Conservation (phyloP, 2,329 filamentous ascomycete species). For the Penicillium sp. region DNA sequence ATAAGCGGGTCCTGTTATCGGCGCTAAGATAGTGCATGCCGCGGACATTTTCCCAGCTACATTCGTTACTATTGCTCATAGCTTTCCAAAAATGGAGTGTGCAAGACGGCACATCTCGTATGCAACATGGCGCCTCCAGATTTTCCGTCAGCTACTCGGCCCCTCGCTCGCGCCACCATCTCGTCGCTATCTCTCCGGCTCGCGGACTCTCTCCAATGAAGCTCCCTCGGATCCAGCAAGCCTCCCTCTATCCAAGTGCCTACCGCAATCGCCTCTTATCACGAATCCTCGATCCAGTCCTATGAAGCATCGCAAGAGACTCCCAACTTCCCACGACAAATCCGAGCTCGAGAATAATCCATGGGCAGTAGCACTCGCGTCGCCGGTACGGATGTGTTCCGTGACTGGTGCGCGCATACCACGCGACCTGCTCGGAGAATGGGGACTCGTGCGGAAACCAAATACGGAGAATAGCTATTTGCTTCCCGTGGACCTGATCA, state of each 20-base stretch:
- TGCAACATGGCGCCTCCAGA: constrained; percentile 34
- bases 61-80: neutral
- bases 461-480: constrained; percentile 32
- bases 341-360: constrained; percentile 39
- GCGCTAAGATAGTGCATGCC: constrained; percentile 19
- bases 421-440: constrained; percentile 35
- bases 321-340: constrained; percentile 26
- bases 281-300: constrained; percentile 22
- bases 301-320: constrained; percentile 28
- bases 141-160: constrained; percentile 26
- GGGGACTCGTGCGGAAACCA: constrained; percentile 37
- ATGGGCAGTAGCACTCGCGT: constrained; percentile 44
- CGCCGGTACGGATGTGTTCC: constrained; percentile 37
- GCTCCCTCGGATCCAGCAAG: neutral
- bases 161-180: neutral
- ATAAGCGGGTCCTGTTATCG: constrained; percentile 13
- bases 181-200: constrained; percentile 18
- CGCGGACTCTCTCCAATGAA: constrained; percentile 7
- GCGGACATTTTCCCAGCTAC: constrained; percentile 5
- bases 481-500: constrained; percentile 35
- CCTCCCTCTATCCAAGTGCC: constrained; percentile 31
- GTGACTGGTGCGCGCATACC: constrained; percentile 38
- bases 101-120: constrained; percentile 28
- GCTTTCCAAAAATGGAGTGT: constrained; percentile 28
- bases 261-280: constrained; percentile 41